These are phyloP conservation scores for Podaxis sp. DNA, from an alignment of 768 basidiomycete species.

Conservation along the genomic window DNA sequence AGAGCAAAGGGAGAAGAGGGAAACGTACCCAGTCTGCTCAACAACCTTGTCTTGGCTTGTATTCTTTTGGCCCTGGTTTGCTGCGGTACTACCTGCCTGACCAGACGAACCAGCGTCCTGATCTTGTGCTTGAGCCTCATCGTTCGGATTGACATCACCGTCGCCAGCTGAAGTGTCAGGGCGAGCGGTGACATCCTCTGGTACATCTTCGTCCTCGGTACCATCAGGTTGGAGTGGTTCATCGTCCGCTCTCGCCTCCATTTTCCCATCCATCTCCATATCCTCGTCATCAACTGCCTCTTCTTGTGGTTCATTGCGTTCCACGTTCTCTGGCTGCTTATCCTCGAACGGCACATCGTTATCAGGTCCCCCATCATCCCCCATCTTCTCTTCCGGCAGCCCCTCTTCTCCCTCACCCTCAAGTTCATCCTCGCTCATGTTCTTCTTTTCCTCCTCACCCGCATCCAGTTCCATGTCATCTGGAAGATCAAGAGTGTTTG, in stretches of 20 bases:
- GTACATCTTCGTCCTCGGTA: constrained; percentile 29
- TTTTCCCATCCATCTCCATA: constrained; percentile 31
- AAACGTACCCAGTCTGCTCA: constrained; percentile 35
- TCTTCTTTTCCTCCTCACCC: constrained; percentile 31
- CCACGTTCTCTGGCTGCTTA: constrained; percentile 62
- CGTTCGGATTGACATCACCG: constrained; percentile 33
- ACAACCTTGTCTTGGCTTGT: constrained; percentile 27
- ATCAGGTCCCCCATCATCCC: constrained; percentile 24
- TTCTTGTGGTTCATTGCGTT: constrained; percentile 31
- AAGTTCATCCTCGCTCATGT: constrained; percentile 46
- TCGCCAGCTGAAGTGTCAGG: constrained; percentile 48
- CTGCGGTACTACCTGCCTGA: constrained; percentile 21
- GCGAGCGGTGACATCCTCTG: constrained; percentile 35
- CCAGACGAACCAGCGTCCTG: constrained; percentile 19
- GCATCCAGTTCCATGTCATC: constrained; percentile 75
- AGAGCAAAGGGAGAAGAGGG: not conserved
- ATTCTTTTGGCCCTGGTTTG: constrained; percentile 12
- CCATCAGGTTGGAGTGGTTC: constrained; percentile 27
- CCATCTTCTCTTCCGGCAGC: constrained; percentile 33
- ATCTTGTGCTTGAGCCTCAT: constrained; percentile 22
- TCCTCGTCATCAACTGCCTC: constrained; percentile 31
- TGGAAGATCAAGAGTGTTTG: constrained; percentile 84
- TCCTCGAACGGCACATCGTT: constrained; percentile 58
- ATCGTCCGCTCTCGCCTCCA: constrained; percentile 31
- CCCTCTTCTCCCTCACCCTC: constrained; percentile 80